Base-by-base conservation (phyloP, 1,284 basidiomycete species). In the Boletus sp. region DNA sequence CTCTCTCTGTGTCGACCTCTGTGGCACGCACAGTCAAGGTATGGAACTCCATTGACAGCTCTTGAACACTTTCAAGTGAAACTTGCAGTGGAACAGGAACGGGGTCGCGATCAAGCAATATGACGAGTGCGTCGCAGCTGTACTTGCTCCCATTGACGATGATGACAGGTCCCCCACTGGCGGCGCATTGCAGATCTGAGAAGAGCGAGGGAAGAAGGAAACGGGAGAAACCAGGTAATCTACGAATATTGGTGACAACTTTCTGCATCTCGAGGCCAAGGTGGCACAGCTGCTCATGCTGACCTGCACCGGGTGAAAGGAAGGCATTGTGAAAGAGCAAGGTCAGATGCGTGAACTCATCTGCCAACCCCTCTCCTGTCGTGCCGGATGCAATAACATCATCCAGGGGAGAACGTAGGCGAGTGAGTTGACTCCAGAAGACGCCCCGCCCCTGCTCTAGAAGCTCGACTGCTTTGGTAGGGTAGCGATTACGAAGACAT, bases 401-500 rank as follows among this genome's bases (percentile, higher is more conserved):
- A 9, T 49, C 41, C 1, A 49, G 29, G 4, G 30, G 47, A 8
- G 41, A 49, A 35, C 26, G 38, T 13, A 41, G 45, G 23, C 38
- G 20, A 22, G 35, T 17, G 8, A 7, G 20, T 10, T 30, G 29
- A 12, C 14, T 30, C 20, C n/a, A n/a, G n/a, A n/a, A n/a, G n/a
- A n/a, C n/a, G n/a, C n/a, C n/a, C n/a, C n/a, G n/a, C n/a, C n/a
- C n/a, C n/a, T n/a, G n/a, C n/a, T n/a, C n/a, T n/a, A n/a, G n/a
- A n/a, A n/a, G n/a, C n/a, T n/a, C n/a, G n/a, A n/a, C n/a, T n/a
- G n/a, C n/a, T n/a, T n/a, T n/a, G n/a, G n/a, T n/a, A n/a, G n/a
- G n/a, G n/a, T 13, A 20, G 14, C 6, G 20, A 7, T 22, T 7
- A 7, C 8, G 20, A 14, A 20, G 20, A 22, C 35, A 20, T n/a